Base-by-base conservation (phyloP, 495 filamentous ascomycete species). In the Hyaloscypha bicolor region DNA sequence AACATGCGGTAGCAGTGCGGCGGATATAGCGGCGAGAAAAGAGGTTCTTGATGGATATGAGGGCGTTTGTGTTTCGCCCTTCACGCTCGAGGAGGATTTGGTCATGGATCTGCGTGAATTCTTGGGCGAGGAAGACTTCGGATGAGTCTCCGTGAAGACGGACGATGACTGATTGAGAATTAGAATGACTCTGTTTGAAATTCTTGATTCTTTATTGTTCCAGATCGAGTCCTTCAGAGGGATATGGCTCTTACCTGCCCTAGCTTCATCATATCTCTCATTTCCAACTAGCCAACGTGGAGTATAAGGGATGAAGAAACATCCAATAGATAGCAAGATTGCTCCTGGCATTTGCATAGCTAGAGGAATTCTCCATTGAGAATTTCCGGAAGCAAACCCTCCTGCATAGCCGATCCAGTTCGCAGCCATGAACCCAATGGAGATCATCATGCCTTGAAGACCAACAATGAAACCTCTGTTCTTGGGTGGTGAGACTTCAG, bases 341-440 rank as follows among this genome's bases (percentile, higher is more conserved):
- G 67, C 69, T 25, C 48, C 55, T 51, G 69, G 69, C n/a, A 62
- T 62, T 53, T 74, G 72, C 22, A 68, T 66, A 29, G 60, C 72
- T n/a, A 74, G 69, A 14, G 69, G 62, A 57, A 74, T 62, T 30
- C 72, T 48, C 72, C 72, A 74, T 52, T 67, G 65, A 29, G 63
- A 52, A 55, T 70, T 59, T 25, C 72, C 69, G 14, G 56, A 57
- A 25, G 69, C 71, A 61, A 62, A 71, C 6, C 56, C 45, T n/a
- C 71, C 61, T 29, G 58, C 71, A 53, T 67, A 73, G 32, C 71
- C 71, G 42, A 73, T 68, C 66, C 68, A 70, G 42, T 67, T 70
- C 2, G 83, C 80, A 31, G 86, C 75, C 29, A 85, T 81, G 62
- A 85, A 85, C 5, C 85, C 85, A n/a, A 84, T 75, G 12, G 85